These are phyloP conservation scores for Fusarium sp. DNA, from an alignment of 2,329 filamentous ascomycete species.

Conservation along the genomic window DNA sequence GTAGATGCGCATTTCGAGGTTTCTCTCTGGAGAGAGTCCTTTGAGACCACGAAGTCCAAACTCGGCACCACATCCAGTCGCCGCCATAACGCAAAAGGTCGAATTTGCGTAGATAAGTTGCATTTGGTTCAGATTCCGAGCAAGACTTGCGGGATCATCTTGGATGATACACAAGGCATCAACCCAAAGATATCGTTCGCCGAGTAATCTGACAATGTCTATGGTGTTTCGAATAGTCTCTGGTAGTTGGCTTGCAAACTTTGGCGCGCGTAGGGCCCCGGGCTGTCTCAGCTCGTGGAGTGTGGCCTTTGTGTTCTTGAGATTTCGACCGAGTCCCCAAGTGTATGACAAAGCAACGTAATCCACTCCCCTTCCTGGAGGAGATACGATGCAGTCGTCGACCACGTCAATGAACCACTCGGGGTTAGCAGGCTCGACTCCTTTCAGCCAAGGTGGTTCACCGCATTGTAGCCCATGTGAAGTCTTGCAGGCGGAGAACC, in stretches of 20 bases:
- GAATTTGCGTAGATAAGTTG: constrained; percentile 21
- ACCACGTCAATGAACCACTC: constrained; percentile 18
- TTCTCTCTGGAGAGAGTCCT: neutral
- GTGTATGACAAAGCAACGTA: constrained; percentile 24
- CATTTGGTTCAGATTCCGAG: constrained; percentile 21
- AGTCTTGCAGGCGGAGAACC: constrained; percentile 3
- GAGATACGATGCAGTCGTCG: constrained; percentile 10
- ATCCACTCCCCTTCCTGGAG: neutral
- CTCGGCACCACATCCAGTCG: constrained; percentile 16
- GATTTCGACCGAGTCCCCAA: constrained; percentile 12
- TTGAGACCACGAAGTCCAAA: constrained; percentile 14
- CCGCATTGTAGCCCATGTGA: constrained; percentile 5
- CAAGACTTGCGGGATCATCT: constrained; percentile 10
- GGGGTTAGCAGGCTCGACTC: neutral
- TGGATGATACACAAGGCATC: constrained; percentile 21
- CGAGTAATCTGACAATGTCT: constrained; percentile 1
- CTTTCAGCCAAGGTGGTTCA: constrained; percentile 20
- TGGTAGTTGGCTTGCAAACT: constrained; percentile 15
- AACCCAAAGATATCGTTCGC: constrained; percentile 20
- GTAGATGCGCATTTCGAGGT: constrained; percentile 14
- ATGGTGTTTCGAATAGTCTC: constrained; percentile 17
- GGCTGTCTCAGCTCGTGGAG: neutral
- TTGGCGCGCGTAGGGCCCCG: neutral
- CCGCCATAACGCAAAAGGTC: constrained; percentile 12
- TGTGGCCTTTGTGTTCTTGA: constrained; percentile 12